phyloP scores from a whole-genome alignment of 306 rosid species.

The Benincasa hispida region DNA sequence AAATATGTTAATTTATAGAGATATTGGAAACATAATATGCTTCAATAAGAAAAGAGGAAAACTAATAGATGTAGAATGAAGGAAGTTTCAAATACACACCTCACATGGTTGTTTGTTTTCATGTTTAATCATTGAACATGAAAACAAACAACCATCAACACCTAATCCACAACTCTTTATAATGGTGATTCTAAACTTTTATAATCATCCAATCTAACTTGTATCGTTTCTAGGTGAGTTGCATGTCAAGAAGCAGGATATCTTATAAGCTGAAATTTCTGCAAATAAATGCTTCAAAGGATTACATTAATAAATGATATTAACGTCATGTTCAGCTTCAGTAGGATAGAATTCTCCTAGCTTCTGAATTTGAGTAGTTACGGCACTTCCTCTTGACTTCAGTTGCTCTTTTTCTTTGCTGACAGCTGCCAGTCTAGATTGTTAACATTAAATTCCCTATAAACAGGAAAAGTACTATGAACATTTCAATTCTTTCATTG shows the following conservation, averaged over 20 bases:
- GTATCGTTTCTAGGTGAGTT: not conserved
- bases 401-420: slow-evolving; percentile 85
- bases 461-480: not conserved
- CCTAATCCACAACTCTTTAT: too few species aligned
- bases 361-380: slow-evolving; percentile 69
- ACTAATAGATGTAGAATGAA: too few species aligned
- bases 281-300: not conserved
- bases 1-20: too few species aligned
- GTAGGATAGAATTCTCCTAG: slow-evolving; percentile 63
- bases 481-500: not conserved
- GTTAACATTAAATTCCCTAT: not conserved
- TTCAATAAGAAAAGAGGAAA: too few species aligned
- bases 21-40: too few species aligned
- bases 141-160: too few species aligned
- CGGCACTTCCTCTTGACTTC: slow-evolving; percentile 60
- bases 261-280: not conserved
- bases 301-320: not conserved
- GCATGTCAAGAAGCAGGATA: not conserved
- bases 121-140: too few species aligned
- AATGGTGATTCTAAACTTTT: too few species aligned
- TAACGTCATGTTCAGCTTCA: slow-evolving; percentile 88
- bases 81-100: too few species aligned
- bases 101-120: too few species aligned
- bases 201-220: not conserved
- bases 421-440: slow-evolving; percentile 54